A percentile compares a stretch with the other conserved stretches of the same genome.
Conservation (phyloP, 2,329 filamentous ascomycete genomes). For the Verticillium zaregamsianum region DNA sequence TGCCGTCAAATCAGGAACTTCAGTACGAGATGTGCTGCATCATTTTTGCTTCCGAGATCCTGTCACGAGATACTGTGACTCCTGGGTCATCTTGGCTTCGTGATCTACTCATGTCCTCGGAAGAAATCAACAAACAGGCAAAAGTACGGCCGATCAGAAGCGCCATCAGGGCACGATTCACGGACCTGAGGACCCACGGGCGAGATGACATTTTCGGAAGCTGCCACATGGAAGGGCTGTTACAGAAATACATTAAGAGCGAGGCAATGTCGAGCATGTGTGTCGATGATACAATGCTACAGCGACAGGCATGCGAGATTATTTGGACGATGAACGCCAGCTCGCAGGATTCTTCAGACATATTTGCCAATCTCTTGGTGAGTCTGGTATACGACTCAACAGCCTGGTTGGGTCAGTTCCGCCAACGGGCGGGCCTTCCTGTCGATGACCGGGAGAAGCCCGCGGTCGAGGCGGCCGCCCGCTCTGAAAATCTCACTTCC, state of each 20-base stretch:
- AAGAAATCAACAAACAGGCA: conserved; percentile 36
- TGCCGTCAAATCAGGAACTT: conserved; percentile 48
- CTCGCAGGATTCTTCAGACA: conserved; percentile 43
- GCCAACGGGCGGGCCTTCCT: not conserved
- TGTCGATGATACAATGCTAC: conserved; percentile 56
- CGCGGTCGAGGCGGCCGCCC: not conserved
- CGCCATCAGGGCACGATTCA: conserved; percentile 41
- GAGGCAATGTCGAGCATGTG: conserved; percentile 52
- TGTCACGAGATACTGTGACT: conserved; percentile 33
- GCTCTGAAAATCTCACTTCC: not conserved
- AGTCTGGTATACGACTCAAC: conserved; percentile 45
- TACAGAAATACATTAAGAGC: conserved; percentile 49
- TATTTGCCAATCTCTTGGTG: conserved; percentile 51
- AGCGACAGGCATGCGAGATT: conserved; percentile 54
- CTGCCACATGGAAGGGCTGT: conserved; percentile 49
- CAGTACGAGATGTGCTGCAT: conserved; percentile 55
- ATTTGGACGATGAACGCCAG: conserved; percentile 51
- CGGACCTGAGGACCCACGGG: conserved; percentile 50
- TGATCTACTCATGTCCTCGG: conserved; percentile 51
- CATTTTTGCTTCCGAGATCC: conserved; percentile 49
- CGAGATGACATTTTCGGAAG: conserved; percentile 53
- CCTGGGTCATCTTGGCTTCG: conserved; percentile 49
- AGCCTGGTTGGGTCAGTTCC: conserved; percentile 39
- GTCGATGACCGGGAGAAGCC: not conserved
- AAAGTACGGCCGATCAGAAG: conserved; percentile 43